Evolutionary conservation across 2,329 filamentous ascomycete genomes (phyloP), one percentile per base, ranked within the genome.

Genomic region (Neopestalotiopsis sp.): DNA sequence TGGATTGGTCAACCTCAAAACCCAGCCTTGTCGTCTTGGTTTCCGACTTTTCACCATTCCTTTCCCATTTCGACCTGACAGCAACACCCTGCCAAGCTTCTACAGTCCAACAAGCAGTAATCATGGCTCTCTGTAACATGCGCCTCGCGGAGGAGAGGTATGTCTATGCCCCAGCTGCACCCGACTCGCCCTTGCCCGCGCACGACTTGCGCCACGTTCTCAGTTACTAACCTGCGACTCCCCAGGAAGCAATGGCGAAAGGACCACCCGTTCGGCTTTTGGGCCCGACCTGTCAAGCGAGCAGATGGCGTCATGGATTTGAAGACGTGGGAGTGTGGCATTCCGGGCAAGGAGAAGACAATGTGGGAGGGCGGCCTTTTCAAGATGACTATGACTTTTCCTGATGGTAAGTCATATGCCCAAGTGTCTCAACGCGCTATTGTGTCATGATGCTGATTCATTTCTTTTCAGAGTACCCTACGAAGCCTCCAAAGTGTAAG

Each of bases 361-460:
- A 91, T 98, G 28, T 99, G 96, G 96, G 95, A 97, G 77, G 95
- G 95, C n/a, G 96, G 96, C 1, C 84, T 98, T 12, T 98, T 98
- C 85, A 99, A 98, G 85, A 85, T 99, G 69, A 94, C 92, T 69
- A 92, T 99, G 76, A 90, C 88, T 12, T 99, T 99, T 76, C 96
- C 97, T 0, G 96, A 99, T 77, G 95, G 94, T 96, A 82, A 81
- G 90, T 82, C 14, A 20, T 14, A 14, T 17, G 12, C 34, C n/a
- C 5, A 57, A 17, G 28, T 28, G 59, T 65, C 30, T 32, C 62
- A 42, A 28, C 66, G 67, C 42, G 63, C 74, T 77, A 49, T 68
- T 30, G 30, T 66, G 32, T 10, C 34, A 72, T 38, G 71, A 57
- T 69, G 61, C 69, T 74, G 57, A 74, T 68, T 40, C 6, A 14